Conservation (phyloP, 495 filamentous ascomycete species). For the Lasiosphaeria hispida region DNA sequence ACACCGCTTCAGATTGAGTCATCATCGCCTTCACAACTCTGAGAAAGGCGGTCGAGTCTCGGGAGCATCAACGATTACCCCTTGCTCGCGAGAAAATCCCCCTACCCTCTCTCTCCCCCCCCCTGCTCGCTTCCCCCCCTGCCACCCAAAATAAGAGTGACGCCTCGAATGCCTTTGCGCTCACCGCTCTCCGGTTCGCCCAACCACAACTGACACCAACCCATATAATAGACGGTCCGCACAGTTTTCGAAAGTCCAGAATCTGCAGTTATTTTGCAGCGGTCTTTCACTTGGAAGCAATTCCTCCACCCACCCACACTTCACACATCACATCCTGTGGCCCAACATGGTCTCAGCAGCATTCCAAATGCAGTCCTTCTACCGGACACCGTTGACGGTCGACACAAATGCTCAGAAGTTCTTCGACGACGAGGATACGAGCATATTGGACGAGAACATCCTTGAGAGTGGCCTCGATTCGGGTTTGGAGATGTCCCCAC, state of each 20-base stretch:
- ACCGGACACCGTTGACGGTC: slow-evolving; percentile 61
- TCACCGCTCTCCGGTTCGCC: slow-evolving; percentile 29
- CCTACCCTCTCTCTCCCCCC: slow-evolving; percentile 2
- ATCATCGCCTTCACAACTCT: not conserved
- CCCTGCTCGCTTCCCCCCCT: slow-evolving; percentile 21
- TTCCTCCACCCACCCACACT: slow-evolving; percentile 11
- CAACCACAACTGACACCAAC: slow-evolving; percentile 37
- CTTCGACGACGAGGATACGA: slow-evolving; percentile 78
- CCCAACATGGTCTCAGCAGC: slow-evolving; percentile 50
- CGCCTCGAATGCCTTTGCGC: slow-evolving; percentile 22
- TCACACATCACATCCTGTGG: slow-evolving; percentile 24
- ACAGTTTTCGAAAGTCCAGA: slow-evolving; percentile 18
- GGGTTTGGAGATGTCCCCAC: slow-evolving; percentile 66
- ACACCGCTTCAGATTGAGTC: not conserved
- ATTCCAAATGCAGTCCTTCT: slow-evolving; percentile 58
- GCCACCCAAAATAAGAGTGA: slow-evolving; percentile 30
- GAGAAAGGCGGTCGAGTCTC: not conserved
- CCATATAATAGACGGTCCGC: slow-evolving; percentile 31
- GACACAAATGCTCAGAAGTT: slow-evolving; percentile 57
- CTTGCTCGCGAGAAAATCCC: slow-evolving; percentile 7
- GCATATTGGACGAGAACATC: slow-evolving; percentile 82
- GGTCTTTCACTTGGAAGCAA: slow-evolving; percentile 4
- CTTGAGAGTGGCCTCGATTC: slow-evolving; percentile 63
- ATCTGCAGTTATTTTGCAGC: slow-evolving; percentile 14
- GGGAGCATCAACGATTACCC: not conserved